Conservation (phyloP, 2,329 filamentous ascomycete genomes). For the Verticillium tricorpus region DNA sequence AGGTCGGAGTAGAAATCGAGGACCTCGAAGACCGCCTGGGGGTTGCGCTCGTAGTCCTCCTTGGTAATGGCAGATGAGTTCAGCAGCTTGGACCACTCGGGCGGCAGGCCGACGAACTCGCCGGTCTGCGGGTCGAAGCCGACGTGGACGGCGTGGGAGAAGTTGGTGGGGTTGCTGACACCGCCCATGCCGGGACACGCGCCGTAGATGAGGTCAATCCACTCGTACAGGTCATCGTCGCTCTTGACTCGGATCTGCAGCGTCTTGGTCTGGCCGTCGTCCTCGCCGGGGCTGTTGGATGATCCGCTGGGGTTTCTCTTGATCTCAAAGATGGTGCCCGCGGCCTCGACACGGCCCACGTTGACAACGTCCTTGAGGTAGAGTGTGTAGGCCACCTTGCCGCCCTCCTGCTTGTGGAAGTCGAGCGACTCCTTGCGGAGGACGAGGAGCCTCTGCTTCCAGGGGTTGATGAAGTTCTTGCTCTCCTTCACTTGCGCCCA, state of each 20-base stretch:
- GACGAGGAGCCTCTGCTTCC: conserved; percentile 90
- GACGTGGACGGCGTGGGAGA: conserved; percentile 94
- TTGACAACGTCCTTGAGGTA: conserved; percentile 83
- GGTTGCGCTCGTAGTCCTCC: conserved; percentile 97
- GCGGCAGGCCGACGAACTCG: conserved; percentile 88
- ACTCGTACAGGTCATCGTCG: conserved; percentile 96
- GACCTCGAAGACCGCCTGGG: conserved; percentile 77
- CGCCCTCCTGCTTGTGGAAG: conserved; percentile 87
- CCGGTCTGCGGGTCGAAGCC: conserved; percentile 95
- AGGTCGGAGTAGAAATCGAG: conserved; percentile 84
- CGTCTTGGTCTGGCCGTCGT: conserved; percentile 76
- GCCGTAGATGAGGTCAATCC: conserved; percentile 97
- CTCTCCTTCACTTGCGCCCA: conserved; percentile 89
- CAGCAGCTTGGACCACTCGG: conserved; percentile 95
- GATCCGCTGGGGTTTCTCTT: conserved; percentile 67
- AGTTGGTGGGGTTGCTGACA: conserved; percentile 97
- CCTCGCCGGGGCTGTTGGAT: conserved; percentile 68
- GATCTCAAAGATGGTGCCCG: conserved; percentile 91
- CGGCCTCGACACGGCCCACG: conserved; percentile 85
- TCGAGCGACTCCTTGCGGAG: conserved; percentile 89
- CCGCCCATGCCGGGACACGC: conserved; percentile 96
- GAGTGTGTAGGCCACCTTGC: conserved; percentile 83
- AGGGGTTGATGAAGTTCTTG: conserved; percentile 74
- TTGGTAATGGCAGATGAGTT: conserved; percentile 97
- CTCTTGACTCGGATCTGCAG: conserved; percentile 91